Evolutionary conservation across 768 basidiomycete genomes (phyloP).

Genomic region (Chiua virens): DNA sequence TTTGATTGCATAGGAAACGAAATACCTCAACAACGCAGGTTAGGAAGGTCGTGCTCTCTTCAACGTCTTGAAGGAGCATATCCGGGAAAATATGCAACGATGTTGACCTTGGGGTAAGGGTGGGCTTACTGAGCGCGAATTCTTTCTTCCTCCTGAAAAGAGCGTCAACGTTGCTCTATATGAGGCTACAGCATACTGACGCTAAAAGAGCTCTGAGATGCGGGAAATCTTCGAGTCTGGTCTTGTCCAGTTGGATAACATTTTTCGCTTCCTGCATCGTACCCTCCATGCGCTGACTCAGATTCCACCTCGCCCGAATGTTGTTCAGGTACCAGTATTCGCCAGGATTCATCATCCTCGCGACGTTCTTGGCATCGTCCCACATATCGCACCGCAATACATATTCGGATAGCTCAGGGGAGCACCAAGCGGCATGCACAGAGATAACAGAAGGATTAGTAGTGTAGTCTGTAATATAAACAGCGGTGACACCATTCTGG

Average conservation of each 20-base stretch:
- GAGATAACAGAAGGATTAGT: conserved; percentile 34
- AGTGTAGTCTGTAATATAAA: conserved; percentile 73
- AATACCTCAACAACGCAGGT: conserved; percentile 60
- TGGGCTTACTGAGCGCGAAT: conserved; percentile 27
- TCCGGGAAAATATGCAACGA: conserved; percentile 39
- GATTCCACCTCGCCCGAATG: conserved; percentile 42
- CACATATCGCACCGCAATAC: conserved; percentile 61
- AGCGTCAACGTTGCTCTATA: conserved; percentile 5
- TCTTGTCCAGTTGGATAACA: conserved; percentile 42
- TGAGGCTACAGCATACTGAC: conserved; percentile 36
- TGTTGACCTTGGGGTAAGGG: conserved; percentile 21
- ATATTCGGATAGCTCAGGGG: conserved; percentile 40
- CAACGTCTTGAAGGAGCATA: conserved; percentile 48
- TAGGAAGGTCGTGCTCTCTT: conserved; percentile 42
- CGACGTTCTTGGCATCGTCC: conserved; percentile 47
- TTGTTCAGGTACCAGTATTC: conserved; percentile 57
- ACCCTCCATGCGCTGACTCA: conserved; percentile 48
- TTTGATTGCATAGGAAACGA: background rate
- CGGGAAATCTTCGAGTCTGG: conserved; percentile 34
- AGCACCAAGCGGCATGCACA: conserved; percentile 47
- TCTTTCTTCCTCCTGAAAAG: conserved; percentile 49
- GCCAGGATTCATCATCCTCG: conserved; percentile 44
- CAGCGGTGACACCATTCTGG: conserved; percentile 38
- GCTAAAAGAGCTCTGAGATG: conserved; percentile 50
- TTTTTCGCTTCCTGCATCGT: conserved; percentile 49